These are phyloP conservation scores for Aspergillus sp. DNA, from an alignment of 2,329 filamentous ascomycete species.

Conservation along the genomic window DNA sequence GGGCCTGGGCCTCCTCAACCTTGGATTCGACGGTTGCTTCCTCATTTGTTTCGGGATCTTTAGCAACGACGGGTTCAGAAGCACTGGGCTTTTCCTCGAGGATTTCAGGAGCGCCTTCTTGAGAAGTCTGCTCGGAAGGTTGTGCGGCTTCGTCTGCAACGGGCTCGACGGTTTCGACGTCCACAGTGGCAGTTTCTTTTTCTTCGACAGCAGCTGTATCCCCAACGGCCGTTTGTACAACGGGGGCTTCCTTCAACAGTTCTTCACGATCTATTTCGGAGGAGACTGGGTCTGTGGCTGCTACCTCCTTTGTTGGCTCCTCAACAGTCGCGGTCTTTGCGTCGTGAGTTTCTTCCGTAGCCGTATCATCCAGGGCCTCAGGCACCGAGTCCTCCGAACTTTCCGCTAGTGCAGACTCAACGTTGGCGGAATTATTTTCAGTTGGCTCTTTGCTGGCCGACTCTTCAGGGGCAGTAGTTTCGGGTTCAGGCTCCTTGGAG, in stretches of 20 bases:
- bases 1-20: slow-evolving; percentile 4
- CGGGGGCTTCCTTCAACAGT: slow-evolving; percentile 1
- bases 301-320: background rate
- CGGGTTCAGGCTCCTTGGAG: background rate
- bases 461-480: slow-evolving; percentile 3
- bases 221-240: background rate
- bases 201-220: slow-evolving; percentile 5
- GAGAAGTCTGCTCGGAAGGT: background rate
- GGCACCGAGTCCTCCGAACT: slow-evolving; percentile 2
- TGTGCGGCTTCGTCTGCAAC: background rate
- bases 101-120: background rate
- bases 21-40: slow-evolving; percentile 5
- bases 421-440: slow-evolving; percentile 1
- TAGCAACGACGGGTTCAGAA: background rate
- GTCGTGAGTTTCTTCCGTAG: background rate
- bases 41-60: background rate
- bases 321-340: background rate
- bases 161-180: background rate
- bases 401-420: slow-evolving; percentile 7
- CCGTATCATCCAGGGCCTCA: background rate
- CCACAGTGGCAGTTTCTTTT: background rate
- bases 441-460: slow-evolving; percentile 6
- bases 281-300: background rate
- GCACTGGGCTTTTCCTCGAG: background rate
- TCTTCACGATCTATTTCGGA: slow-evolving; percentile 1